Base-by-base conservation (phyloP, 768 basidiomycete genomes). In the Podaxis carcinomalis region DNA sequence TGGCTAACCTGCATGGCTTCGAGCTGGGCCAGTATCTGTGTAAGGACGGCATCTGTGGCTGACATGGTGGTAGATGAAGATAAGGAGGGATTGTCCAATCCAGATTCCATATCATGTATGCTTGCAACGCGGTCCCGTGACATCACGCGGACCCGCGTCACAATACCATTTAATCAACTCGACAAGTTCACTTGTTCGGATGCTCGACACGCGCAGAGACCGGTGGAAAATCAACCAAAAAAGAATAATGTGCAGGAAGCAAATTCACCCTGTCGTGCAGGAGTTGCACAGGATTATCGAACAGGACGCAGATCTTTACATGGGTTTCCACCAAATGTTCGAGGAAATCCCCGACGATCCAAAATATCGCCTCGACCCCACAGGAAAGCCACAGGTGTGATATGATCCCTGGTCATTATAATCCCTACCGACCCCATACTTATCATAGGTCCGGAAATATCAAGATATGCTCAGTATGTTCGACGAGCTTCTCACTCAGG, bases 1-100 rank as follows among this genome's bases (percentile, higher is more conserved):
- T 93, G 90, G 52, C 84, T 84, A 51, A 87, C 73, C 70, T 90
- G 88, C 68, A 94, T 78, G 3, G 83, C 77, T 65, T 88, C 80
- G 56, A 94, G 82, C 73, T 88, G 87, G 5, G 77, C 74, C 7
- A 93, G 78, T 58, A 94, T 93, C 71, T 92, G 88, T 0, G 81
- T 80, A 51, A 94, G 76, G 5, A 87, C 72, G 11, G 85, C 84
- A 61, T 90, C 87, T 54, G 81, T 76, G 10, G 70, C 69, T 1
- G 78, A 60, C 80, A 80, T 79, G 28, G 47, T 65, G 55, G 44
- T 21, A 37, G 46, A 9, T 32, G 36, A 40, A 36, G 56, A 54
- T 55, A 32, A n/a, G 19, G 39, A 53, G 51, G 27, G 51, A n/a
- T 46, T 5, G 46, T 32, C 47, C n/a, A 27, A 60, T 39, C 11